A percentile compares a stretch with the other conserved stretches of the same genome.
These are phyloP conservation scores for Ziziphus jujuba DNA, from an alignment of 306 rosid species.

Conservation along the genomic window DNA sequence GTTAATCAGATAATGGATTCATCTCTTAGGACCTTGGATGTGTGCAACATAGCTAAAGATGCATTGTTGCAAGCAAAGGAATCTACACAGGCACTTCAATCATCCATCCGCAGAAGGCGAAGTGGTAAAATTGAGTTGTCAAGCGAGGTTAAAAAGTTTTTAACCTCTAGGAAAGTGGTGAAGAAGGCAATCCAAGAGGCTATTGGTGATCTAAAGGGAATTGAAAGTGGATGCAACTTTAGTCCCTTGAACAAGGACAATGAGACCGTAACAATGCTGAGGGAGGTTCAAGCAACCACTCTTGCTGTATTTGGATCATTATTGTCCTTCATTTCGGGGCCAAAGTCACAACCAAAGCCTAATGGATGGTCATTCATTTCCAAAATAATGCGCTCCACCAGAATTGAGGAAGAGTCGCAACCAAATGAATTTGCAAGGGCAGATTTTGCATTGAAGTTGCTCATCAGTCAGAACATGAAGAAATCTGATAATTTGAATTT, in stretches of 20 bases:
- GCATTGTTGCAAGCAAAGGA: conserved; percentile 24
- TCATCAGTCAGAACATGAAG: too few species aligned
- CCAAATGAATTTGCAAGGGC: conserved; percentile 11
- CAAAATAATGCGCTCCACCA: conserved; percentile 9
- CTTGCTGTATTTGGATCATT: conserved; percentile 30
- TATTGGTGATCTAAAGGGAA: conserved; percentile 9
- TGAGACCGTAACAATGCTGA: conserved; percentile 23
- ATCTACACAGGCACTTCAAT: conserved; percentile 35
- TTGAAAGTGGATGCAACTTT: not conserved
- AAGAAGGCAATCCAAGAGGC: conserved; percentile 32
- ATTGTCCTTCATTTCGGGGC: conserved; percentile 29
- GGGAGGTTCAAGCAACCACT: conserved; percentile 30
- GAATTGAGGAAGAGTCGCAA: not conserved
- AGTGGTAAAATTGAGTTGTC: conserved; percentile 6
- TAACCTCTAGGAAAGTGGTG: conserved; percentile 35
- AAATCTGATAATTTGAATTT: not conserved
- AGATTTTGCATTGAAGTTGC: conserved; percentile 15
- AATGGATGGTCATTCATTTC: conserved; percentile 33
- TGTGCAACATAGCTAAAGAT: too few species aligned
- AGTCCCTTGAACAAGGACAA: not conserved
- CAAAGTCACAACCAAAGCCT: conserved; percentile 13
- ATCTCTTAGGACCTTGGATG: conserved; percentile 37
- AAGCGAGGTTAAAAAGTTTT: conserved; percentile 37
- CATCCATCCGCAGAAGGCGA: conserved; percentile 25
- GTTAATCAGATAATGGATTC: conserved; percentile 40